phyloP scores from a whole-genome alignment of 2,329 filamentous ascomycete genomes.

The Eurotiales sp. region DNA sequence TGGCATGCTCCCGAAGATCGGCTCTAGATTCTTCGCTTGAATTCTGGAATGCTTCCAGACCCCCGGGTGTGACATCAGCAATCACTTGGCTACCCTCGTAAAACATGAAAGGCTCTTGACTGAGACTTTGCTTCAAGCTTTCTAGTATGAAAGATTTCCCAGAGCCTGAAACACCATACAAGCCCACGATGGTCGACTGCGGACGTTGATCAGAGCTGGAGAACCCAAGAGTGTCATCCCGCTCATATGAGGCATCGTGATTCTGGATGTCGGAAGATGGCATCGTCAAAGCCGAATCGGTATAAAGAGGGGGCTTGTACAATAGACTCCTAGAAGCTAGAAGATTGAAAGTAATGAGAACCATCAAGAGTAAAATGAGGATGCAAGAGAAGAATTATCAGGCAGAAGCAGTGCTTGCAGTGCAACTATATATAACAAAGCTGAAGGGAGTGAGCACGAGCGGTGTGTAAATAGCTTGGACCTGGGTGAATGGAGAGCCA shows the following conservation, averaged over 20 bases:
- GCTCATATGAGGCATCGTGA: background rate
- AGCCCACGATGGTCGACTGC: conserved; percentile 45
- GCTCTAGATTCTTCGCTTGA: conserved; percentile 36
- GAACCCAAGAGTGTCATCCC: background rate
- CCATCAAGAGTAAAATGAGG: background rate
- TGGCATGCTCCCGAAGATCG: conserved; percentile 42
- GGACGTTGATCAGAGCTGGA: conserved; percentile 8
- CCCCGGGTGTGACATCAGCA: conserved; percentile 40
- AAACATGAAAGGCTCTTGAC: conserved; percentile 40
- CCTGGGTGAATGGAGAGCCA: too few species aligned
- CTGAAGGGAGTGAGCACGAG: conserved; percentile 1
- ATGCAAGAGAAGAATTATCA: background rate
- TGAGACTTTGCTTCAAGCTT: conserved; percentile 37
- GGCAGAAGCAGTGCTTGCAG: background rate
- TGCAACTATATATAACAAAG: conserved; percentile 1
- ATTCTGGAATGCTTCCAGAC: conserved; percentile 47
- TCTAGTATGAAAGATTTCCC: conserved; percentile 51
- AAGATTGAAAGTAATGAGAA: conserved; percentile 5
- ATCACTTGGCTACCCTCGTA: conserved; percentile 56
- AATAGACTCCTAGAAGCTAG: background rate
- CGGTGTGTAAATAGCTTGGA: too few species aligned
- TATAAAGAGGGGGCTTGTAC: background rate
- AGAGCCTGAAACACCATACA: conserved; percentile 54
- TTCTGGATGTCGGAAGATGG: background rate
- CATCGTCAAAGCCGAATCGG: background rate